Evolutionary conservation across 1,139 yeast species (phyloP).

Genomic region (Protomyces pachydermus): DNA sequence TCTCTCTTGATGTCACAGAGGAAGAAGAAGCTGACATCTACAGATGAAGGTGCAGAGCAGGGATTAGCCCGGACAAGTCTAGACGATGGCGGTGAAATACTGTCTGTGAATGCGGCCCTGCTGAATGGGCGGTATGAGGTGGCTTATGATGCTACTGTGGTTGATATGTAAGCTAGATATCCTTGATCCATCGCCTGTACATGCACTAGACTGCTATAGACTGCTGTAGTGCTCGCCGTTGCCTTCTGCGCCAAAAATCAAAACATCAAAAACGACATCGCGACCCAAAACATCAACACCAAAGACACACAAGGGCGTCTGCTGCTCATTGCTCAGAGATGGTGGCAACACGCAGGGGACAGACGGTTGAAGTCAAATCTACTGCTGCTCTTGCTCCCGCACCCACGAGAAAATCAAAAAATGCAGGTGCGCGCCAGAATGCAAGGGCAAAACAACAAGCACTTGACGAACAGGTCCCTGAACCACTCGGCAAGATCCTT

Average conservation of each 20-base stretch:
- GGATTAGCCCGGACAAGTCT: background rate
- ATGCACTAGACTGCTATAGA: too few relatives aligned
- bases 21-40: background rate
- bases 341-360: background rate
- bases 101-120: constrained; percentile 10
- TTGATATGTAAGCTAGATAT: background rate
- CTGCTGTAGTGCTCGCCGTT: too few relatives aligned
- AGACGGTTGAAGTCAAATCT: background rate
- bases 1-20: background rate
- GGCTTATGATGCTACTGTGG: constrained; percentile 7
- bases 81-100: background rate
- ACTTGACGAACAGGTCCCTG: background rate
- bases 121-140: constrained; percentile 6
- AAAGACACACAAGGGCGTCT: background rate
- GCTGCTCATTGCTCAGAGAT: background rate
- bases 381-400: background rate
- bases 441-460: background rate
- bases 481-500: too few relatives aligned
- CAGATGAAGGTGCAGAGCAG: constrained; percentile 16
- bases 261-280: background rate
- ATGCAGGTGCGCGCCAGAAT: background rate
- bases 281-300: background rate
- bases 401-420: background rate
- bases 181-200: too few relatives aligned
- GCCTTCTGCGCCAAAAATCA: background rate